Evolutionary conservation across 106 monocot genomes (phyloP).

Genomic region (Hemerocallis citrina): DNA sequence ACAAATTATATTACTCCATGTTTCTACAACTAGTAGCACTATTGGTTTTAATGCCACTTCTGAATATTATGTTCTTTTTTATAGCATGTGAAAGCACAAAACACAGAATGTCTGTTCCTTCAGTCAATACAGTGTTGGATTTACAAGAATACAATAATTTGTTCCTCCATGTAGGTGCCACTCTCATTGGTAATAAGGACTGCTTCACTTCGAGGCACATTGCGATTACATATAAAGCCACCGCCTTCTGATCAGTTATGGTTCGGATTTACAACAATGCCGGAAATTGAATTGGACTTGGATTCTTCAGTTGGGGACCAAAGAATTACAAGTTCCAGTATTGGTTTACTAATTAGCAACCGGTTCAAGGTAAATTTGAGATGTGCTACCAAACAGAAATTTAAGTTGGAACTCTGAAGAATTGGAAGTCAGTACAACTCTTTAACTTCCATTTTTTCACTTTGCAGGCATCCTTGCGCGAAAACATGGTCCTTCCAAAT

Average conservation of each 20-base stretch:
- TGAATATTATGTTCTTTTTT: too few relatives aligned
- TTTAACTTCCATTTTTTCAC: neutral
- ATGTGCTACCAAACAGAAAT: too few relatives aligned
- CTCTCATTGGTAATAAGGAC: constrained; percentile 52
- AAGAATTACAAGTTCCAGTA: constrained; percentile 54
- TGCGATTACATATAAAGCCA: constrained; percentile 62
- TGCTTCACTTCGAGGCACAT: constrained; percentile 56
- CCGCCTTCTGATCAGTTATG: constrained; percentile 86
- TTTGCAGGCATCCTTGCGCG: constrained; percentile 59
- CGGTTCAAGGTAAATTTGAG: constrained; percentile 66
- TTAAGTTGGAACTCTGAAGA: neutral
- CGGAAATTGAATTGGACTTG: constrained; percentile 64
- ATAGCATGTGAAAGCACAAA: too few relatives aligned
- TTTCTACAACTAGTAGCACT: too few relatives aligned
- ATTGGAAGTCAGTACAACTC: neutral
- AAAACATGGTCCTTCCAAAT: constrained; percentile 72
- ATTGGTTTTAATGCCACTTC: too few relatives aligned
- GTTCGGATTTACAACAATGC: constrained; percentile 80
- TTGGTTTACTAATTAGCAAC: constrained; percentile 51
- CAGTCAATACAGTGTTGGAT: too few relatives aligned
- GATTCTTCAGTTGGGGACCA: constrained; percentile 69
- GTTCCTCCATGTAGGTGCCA: constrained; percentile 49
- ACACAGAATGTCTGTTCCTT: too few relatives aligned
- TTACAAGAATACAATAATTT: too few relatives aligned
- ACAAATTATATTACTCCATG: too few relatives aligned